Percentiles rank a stretch among this genome's conserved stretches.
Conservation (phyloP, 257 asterid species). For the Asclepias syriaca region DNA sequence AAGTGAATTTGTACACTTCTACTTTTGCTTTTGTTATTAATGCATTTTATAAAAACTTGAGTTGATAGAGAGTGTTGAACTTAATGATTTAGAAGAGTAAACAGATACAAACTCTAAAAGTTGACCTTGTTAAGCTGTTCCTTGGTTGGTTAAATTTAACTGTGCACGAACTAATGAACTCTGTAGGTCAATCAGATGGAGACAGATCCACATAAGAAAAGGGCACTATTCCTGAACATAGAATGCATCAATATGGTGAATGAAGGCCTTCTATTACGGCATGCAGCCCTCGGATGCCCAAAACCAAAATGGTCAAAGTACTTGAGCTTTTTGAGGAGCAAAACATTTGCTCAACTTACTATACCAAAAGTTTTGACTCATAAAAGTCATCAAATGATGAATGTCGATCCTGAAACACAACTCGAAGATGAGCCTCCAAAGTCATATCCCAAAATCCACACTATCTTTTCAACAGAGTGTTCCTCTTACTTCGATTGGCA, state of each 20-base stretch:
- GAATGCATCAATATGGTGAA: conserved; percentile 84
- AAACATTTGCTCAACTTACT: conserved; percentile 62
- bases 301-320: conserved; percentile 84
- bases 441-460: conserved; percentile 72
- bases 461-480: conserved; percentile 91
- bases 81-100: not conserved
- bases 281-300: conserved; percentile 71
- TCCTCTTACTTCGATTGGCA: conserved; percentile 95
- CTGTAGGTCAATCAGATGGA: conserved; percentile 68
- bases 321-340: conserved; percentile 84
- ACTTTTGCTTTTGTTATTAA: no score
- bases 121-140: not conserved
- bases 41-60: no score
- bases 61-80: no score
- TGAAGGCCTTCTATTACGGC: conserved; percentile 79
- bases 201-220: conserved; percentile 50
- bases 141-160: not conserved
- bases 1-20: not conserved
- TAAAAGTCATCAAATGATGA: conserved; percentile 61
- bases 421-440: conserved; percentile 50
- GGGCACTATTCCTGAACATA: conserved; percentile 56
- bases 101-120: not conserved
- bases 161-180: conserved; percentile 6
- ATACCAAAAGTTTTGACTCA: conserved; percentile 57
- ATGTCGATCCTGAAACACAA: conserved; percentile 34